phyloP scores from a whole-genome alignment of 345 rosid species.

The Raphanus sativus region DNA sequence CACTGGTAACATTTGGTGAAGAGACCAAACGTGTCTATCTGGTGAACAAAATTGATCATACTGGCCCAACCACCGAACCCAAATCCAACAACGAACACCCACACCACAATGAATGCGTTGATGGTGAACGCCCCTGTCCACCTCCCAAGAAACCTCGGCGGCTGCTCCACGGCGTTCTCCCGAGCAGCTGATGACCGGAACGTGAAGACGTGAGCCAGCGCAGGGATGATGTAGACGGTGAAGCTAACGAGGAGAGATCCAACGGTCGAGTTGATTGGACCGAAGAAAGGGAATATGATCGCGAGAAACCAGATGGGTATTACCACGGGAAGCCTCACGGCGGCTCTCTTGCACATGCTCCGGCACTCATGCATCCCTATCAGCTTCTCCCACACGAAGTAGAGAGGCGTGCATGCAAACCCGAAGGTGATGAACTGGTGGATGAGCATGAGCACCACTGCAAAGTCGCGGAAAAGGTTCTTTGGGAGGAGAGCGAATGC shows the following conservation, averaged over 20 bases:
- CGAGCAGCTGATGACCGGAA: slow-evolving; percentile 79
- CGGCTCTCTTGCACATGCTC: slow-evolving; percentile 92
- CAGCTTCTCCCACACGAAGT: slow-evolving; percentile 53
- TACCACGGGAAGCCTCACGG: slow-evolving; percentile 90
- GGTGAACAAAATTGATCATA: slow-evolving; percentile 78
- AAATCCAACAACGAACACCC: slow-evolving; percentile 70
- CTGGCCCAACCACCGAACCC: slow-evolving; percentile 99
- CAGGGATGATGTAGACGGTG: slow-evolving; percentile 98
- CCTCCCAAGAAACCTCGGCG: slow-evolving; percentile 68
- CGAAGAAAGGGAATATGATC: slow-evolving; percentile 91
- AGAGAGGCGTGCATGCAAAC: slow-evolving; percentile 88
- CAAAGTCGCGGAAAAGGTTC: slow-evolving; percentile 79
- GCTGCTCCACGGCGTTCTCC: slow-evolving; percentile 96
- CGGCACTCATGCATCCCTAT: slow-evolving; percentile 94
- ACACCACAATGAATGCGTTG: slow-evolving; percentile 73
- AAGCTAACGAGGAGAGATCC: slow-evolving; percentile 98
- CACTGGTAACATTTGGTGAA: slow-evolving; percentile 97
- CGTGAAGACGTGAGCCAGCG: slow-evolving; percentile 88
- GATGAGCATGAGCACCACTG: slow-evolving; percentile 91
- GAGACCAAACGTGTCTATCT: slow-evolving; percentile 91
- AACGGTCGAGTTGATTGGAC: slow-evolving; percentile 95
- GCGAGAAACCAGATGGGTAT: slow-evolving; percentile 96
- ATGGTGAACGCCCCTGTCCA: slow-evolving; percentile 87
- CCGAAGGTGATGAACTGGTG: slow-evolving; percentile 99
- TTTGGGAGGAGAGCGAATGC: slow-evolving; percentile 86